These are phyloP conservation scores for Arthrocladium fulminans DNA, from an alignment of 2,329 filamentous ascomycete genomes.

Conservation along the genomic window DNA sequence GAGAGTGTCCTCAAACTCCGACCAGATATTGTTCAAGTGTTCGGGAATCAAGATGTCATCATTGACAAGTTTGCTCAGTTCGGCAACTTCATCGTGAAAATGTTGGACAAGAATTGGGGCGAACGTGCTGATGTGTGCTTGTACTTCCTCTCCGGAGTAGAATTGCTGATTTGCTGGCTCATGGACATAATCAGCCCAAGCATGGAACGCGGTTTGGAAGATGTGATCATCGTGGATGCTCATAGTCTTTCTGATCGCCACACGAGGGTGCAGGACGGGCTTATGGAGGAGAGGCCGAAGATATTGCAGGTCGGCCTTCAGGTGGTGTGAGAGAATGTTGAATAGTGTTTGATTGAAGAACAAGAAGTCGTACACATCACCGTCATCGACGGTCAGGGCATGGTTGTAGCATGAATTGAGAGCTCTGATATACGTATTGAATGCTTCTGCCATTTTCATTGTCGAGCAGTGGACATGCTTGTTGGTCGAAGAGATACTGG, in stretches of 20 bases:
- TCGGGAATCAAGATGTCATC: constrained; percentile 17
- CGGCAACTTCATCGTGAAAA: constrained; percentile 23
- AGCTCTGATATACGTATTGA: constrained; percentile 22
- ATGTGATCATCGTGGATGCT: not conserved
- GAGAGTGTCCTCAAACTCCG: constrained; percentile 14
- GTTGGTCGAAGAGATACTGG: constrained; percentile 10
- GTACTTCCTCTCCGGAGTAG: constrained; percentile 1
- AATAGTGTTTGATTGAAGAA: constrained; percentile 20
- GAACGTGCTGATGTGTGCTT: constrained; percentile 16
- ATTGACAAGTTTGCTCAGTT: constrained; percentile 14
- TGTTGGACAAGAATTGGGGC: constrained; percentile 22
- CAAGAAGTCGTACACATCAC: constrained; percentile 20
- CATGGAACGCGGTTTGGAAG: constrained; percentile 2
- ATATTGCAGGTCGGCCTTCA: constrained; percentile 4
- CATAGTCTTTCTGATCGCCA: not conserved
- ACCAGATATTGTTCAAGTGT: constrained; percentile 20
- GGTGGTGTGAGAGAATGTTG: constrained; percentile 13
- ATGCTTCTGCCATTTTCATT: constrained; percentile 20
- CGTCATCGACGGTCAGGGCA: constrained; percentile 14
- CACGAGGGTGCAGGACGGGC: not conserved
- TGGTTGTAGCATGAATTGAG: constrained; percentile 23
- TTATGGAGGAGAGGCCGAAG: not conserved
- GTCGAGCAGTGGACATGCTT: constrained; percentile 1
- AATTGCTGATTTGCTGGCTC: not conserved
- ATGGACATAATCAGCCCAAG: constrained; percentile 5